phyloP scores from a whole-genome alignment of 2,329 filamentous ascomycete species.

The Ophiostoma sp. region DNA sequence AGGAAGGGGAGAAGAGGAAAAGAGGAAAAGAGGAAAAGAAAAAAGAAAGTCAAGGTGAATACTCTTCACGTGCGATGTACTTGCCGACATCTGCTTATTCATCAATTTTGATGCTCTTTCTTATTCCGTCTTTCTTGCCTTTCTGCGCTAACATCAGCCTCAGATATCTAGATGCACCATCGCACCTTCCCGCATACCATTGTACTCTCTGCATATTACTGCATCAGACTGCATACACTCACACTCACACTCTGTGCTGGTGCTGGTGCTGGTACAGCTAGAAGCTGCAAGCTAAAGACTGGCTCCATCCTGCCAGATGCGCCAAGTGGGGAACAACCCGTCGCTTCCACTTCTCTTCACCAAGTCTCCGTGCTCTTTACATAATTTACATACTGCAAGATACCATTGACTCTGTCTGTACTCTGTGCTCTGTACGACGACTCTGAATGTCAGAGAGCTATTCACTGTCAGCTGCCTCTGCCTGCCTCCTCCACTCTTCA shows the following conservation, averaged over 20 bases:
- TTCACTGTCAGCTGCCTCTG: neutral
- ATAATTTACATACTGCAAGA: neutral
- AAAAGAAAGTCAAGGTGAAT: neutral
- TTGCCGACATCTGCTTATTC: neutral
- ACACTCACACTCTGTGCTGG: too few relatives aligned
- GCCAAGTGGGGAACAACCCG: constrained; percentile 22
- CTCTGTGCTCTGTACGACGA: neutral
- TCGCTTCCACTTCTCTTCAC: constrained; percentile 21
- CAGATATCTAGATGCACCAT: neutral
- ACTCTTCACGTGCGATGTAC: too few relatives aligned
- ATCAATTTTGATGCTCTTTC: neutral
- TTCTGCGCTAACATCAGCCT: constrained; percentile 3
- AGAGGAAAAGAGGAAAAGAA: neutral
- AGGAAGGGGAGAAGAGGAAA: neutral
- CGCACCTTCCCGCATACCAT: neutral
- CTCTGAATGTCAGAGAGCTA: too few relatives aligned
- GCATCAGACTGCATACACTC: neutral
- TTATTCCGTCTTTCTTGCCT: neutral
- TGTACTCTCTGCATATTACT: neutral
- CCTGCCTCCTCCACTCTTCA: constrained; percentile 15
- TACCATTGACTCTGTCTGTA: neutral
- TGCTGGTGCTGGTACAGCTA: neutral
- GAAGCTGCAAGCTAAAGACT: neutral
- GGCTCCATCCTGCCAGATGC: constrained; percentile 15
- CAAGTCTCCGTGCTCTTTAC: neutral